Evolutionary conservation across 345 rosid genomes (phyloP), one percentile per base, ranked within the genome.

Genomic region (Boechera stricta): DNA sequence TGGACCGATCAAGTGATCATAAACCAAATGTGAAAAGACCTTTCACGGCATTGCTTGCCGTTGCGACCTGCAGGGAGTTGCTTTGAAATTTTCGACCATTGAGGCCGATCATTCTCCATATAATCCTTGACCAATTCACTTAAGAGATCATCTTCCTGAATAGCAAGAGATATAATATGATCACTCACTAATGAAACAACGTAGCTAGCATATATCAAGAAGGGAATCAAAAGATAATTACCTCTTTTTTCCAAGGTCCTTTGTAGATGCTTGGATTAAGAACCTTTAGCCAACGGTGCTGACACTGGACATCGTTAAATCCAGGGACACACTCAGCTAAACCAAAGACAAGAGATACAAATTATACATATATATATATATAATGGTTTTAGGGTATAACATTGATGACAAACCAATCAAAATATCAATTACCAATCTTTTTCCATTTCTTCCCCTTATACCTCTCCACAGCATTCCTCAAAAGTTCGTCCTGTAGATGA

Each of bases 1-100:
- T 33, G 21, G 26, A 58, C 26, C 15, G 21, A 32, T 57, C 10
- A 35, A 35, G 26, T 56, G 12, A 39, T 56, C 38, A 56, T 6
- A 13, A 29, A 56, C 36, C 13, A 24, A 63, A 42, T 28, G 69
- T 42, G 24, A 9, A 39, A 41, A 56, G 21, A 55, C 92, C 94
- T 88, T 79, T 88, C 97, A 71, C 94, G 85, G 39, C 94, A 91
- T 76, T 91, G 94, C 79, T 91, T 91, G 79, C 94, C 97, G 38
- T 82, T 88, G 67, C 91, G 89, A 53, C 90, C 87, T 21, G 24
- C 24, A 33, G 84, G 77, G 68, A 91, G 76, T 47, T 81, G 61
- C 67, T 87, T 88, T 54, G 94, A 85, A 35, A 91, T 89, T 54
- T 79, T 81, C 15, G 90, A 81, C 91, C 94, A 89, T 74, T 80